Evolutionary conservation across 495 filamentous ascomycete species (phyloP), one percentile per base, ranked within the genome.

Genomic region (Diplogelasinospora grovesii): DNA sequence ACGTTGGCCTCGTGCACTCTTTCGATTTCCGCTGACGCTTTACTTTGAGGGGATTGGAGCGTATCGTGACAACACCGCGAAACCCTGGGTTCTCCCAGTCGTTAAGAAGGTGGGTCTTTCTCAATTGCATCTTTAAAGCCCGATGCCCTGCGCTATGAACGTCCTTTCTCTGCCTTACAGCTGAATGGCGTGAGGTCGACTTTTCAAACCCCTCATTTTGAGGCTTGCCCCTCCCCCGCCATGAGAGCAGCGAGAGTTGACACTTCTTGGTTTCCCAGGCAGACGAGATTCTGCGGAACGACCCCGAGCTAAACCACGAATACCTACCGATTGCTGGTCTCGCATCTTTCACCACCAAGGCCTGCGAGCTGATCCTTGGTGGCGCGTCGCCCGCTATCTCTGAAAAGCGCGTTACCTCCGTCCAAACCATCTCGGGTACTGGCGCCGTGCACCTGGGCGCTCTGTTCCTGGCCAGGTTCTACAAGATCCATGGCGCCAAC

Each of bases 41-140:
- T 22, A 33, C 26, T 30, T 46, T 25, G 20, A 73, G 69, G 90
- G 92, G 41, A 89, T 97, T 70, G 92, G 92, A 51, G 93, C 93
- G 45, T 97, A 99, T 62, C 77, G 92, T 56, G 93, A 95, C 46
- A 70, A 99, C 63, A 81, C 93, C 60, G 89, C 87, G 36, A 96
- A 96, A 68, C 93, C 92, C n/a, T 98, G 93, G 93, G 77, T 98
- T 40, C 69, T 98, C 35, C 89, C 93, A 1, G 93, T 97, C 9
- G 90, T 98, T 36, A 92, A 86, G 66, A 89, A 92, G 82, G 90
- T 95, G 65, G 42, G 63, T 57, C 25, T 39, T 26, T 34, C 14
- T 31, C 3, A 9, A 18, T 27, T 27, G n/a, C 27, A 21, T 22
- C 21, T 28, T 16, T 25, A n/a, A n/a, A n/a, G n/a, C n/a, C n/a